Evolutionary conservation across 2,329 filamentous ascomycete species (phyloP), one percentile per base, ranked within the genome.

Genomic region (Fusarium chaquense): DNA sequence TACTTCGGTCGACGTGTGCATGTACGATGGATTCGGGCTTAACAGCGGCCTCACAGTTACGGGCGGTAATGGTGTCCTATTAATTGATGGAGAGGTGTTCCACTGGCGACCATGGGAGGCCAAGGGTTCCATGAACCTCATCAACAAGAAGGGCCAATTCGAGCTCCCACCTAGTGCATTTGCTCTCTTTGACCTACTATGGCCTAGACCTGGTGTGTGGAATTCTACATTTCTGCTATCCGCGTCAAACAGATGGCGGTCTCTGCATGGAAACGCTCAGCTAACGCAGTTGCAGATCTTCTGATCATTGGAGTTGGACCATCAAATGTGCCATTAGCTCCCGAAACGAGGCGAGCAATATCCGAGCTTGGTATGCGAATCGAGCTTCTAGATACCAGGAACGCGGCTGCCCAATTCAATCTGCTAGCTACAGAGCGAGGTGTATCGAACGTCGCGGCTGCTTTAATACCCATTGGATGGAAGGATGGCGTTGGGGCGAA

Each of bases 401-500:
- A 98, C 80, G 96, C 96, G 11, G 93, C 95, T 2, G 91, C 94
- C 35, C 94, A 98, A 78, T 99, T 96, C 80, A 99, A 99, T 77
- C 78, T 99, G 75, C 82, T 99, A 57, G 95, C 94, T n/a, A 98
- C 94, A 20, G 96, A 99, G 82, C 85, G 96, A 53, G 95, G 96
- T 2, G 89, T 96, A 8, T 86, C 89, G 22, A 91, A 95, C 75
- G 90, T 98, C 66, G 95, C 94, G 30, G 95, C 93, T 3, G 95
- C 94, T 12, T 78, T 99, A 80, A 88, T 98, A 79, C 94, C 94
- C 0, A 86, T 96, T 55, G 94, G 93, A 3, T 97, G 93, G 93
- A 88, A 85, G 73, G 91, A 93, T 62, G 85, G 85, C 3, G 70
- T 81, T 28, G 84, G 85, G 3, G 83, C 82, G 9, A 61, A 72